These are phyloP conservation scores for Jacaranda copaia DNA, from an alignment of 257 asterid genomes.

Conservation along the genomic window DNA sequence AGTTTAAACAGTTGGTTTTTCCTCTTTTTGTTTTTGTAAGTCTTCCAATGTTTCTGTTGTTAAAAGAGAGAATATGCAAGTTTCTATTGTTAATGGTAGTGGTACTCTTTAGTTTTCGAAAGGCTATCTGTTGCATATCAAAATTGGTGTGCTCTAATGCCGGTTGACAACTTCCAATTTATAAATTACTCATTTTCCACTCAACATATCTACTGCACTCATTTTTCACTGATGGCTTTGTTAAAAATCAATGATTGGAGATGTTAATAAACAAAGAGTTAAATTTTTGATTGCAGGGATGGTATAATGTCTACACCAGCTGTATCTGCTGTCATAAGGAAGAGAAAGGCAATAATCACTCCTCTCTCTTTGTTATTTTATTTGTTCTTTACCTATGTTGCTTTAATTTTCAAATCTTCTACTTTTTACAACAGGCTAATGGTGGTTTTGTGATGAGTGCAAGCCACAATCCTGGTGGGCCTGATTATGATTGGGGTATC, in stretches of 20 bases:
- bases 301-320: conserved; percentile 96
- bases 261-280: conserved; percentile 17
- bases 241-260: background rate
- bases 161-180: background rate
- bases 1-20: background rate
- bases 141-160: conserved; percentile 10
- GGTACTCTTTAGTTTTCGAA: background rate
- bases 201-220: background rate
- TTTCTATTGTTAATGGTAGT: background rate
- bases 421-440: conserved; percentile 67
- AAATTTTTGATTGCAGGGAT: conserved; percentile 61
- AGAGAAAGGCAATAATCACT: conserved; percentile 67
- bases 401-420: conserved; percentile 20
- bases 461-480: conserved; percentile 99
- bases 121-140: background rate
- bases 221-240: too few relatives aligned
- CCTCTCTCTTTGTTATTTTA: conserved; percentile 29
- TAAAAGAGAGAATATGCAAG: conserved; percentile 6
- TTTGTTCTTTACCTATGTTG: conserved; percentile 25
- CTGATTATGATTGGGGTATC: conserved; percentile 99
- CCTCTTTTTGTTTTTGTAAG: conserved; percentile 2
- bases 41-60: conserved; percentile 1
- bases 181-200: background rate
- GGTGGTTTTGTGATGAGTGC: conserved; percentile 99
- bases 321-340: conserved; percentile 95